These are phyloP conservation scores for Noccaea bulbosa DNA, from an alignment of 345 rosid genomes.

Conservation along the genomic window DNA sequence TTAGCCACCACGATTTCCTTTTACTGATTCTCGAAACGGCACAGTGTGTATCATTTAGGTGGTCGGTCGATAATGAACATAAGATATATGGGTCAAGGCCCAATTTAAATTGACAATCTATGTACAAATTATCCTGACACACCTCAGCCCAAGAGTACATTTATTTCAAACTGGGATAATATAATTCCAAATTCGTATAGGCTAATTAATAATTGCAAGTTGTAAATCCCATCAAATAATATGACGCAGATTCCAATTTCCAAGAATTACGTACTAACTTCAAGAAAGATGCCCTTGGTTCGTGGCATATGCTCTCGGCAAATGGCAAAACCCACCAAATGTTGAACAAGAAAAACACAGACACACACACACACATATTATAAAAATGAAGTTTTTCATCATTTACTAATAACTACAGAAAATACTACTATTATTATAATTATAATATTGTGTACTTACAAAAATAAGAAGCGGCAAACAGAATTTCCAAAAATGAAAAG, in stretches of 20 bases:
- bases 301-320: constrained; percentile 42
- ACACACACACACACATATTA: neutral
- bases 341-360: neutral
- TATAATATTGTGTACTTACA: neutral
- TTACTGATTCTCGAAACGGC: constrained; percentile 8
- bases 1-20: constrained; percentile 25
- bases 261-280: constrained; percentile 36
- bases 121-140: neutral
- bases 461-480: neutral
- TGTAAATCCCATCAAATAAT: neutral
- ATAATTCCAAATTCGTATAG: neutral
- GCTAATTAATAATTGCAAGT: neutral
- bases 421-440: too few species aligned
- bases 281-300: constrained; percentile 42
- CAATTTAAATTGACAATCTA: neutral
- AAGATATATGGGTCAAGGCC: constrained; percentile 25
- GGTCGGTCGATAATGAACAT: too few species aligned
- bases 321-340: constrained; percentile 3
- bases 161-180: neutral
- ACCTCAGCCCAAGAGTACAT: constrained; percentile 14
- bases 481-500: neutral
- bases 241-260: constrained; percentile 14
- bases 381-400: too few species aligned
- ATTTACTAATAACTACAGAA: too few species aligned
- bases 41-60: neutral